Evolutionary conservation across 2,329 filamentous ascomycete genomes (phyloP), one percentile per base, ranked within the genome.

Genomic region (Albifimbria verrucaria): DNA sequence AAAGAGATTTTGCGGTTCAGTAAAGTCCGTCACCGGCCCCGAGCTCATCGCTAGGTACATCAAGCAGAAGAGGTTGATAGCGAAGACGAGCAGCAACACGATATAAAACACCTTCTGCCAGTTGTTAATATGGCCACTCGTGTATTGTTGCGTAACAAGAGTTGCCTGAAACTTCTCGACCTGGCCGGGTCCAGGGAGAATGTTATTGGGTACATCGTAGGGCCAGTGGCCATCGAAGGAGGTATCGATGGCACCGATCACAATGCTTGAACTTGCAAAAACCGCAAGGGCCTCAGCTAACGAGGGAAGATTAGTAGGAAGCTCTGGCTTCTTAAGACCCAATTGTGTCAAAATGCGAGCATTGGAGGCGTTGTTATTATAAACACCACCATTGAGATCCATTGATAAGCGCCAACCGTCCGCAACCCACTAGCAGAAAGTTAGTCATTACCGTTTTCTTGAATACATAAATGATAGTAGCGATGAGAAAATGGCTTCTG

Each of bases 1-100:
- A 61, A 92, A 92, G 2, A 92, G 72, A 63, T 92, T 92, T 51
- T 87, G 83, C 1, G 89, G 87, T 62, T 93, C 89, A 0, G 85
- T 89, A 63, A 88, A 92, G 70, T 93, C 90, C 1, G 87, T 92
- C 7, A 93, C 82, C 21, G 90, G 78, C 1, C 82, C 81, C 0
- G 73, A 73, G 6, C 73, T 65, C 57, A 79, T 74, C 46, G 81
- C 63, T 49, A 87, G 66, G 68, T 90, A 91, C 2, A 73, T 62
- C 1, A 90, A 71, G 52, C 87, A 88, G 39, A 86, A 72, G 23
- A 86, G 54, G 64, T 89, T 92, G 60, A 88, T 82, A 22, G 81
- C 57, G 61, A 91, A 89, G 2, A 89, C 85, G 15, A 85, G 68
- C 1, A 79, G 62, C 0, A 93, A 79, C 0, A 92, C 77, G 1